Conservation (phyloP, 257 asterid species). For the Gentiana dahurica region DNA sequence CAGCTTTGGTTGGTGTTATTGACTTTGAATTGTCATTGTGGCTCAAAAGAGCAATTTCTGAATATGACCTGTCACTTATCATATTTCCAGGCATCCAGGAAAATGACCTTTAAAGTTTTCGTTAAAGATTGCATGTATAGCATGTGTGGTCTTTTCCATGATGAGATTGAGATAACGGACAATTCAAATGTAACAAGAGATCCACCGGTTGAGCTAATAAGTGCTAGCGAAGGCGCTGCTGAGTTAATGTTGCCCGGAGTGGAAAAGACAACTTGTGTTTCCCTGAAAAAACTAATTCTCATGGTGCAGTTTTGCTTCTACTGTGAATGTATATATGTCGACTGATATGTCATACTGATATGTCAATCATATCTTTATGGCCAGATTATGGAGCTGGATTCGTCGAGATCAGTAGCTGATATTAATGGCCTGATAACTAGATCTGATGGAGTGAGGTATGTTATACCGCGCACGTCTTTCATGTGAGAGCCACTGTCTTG, state of each 20-base stretch:
- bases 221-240: conserved; percentile 23
- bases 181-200: conserved; percentile 21
- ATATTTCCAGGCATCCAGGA: conserved; percentile 76
- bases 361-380: conserved; percentile 6
- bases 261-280: conserved; percentile 34
- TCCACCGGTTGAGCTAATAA: conserved; percentile 19
- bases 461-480: conserved; percentile 44
- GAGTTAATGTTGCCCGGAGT: conserved; percentile 57
- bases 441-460: conserved; percentile 75
- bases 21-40: neutral
- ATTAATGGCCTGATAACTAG: conserved; percentile 59
- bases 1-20: neutral
- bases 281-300: conserved; percentile 46
- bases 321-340: conserved; percentile 10
- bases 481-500: conserved; percentile 29
- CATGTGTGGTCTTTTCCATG: conserved; percentile 29
- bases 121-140: conserved; percentile 48
- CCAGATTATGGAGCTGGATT: conserved; percentile 78
- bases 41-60: neutral
- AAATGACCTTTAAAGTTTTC: conserved; percentile 48
- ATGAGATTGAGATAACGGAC: conserved; percentile 18
- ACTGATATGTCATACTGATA: conserved; percentile 10
- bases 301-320: conserved; percentile 41
- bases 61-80: neutral
- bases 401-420: conserved; percentile 54